phyloP scores from a whole-genome alignment of 345 rosid species.

The Odontarrhena argentea region DNA sequence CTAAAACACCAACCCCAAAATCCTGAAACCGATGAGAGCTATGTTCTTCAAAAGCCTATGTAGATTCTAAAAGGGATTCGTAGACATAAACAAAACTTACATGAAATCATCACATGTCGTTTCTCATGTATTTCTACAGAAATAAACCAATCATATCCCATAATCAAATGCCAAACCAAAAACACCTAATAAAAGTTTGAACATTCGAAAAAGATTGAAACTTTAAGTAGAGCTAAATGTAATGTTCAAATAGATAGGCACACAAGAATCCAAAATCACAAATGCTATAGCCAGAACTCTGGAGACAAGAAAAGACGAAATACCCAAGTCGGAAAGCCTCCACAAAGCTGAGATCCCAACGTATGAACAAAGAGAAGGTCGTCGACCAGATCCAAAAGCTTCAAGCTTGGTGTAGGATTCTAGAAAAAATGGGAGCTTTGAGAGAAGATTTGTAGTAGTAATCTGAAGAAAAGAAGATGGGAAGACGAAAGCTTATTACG shows the following conservation, averaged over 20 bases:
- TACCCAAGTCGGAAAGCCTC: not conserved
- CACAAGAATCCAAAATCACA: not conserved
- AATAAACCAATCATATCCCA: not conserved
- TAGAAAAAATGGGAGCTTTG: slow-evolving; percentile 9
- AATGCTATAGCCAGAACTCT: slow-evolving; percentile 1
- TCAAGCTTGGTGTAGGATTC: slow-evolving; percentile 5
- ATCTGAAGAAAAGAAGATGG: slow-evolving; percentile 13
- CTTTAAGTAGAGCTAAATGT: not conserved
- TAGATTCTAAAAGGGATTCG: no score
- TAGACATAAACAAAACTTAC: not conserved
- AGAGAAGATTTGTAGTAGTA: slow-evolving; percentile 6
- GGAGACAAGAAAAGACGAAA: not conserved
- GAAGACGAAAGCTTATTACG: slow-evolving; percentile 1
- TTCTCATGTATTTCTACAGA: not conserved
- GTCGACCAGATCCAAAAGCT: not conserved
- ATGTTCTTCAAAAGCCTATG: not conserved
- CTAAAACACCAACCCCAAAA: slow-evolving; percentile 10
- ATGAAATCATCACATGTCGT: not conserved
- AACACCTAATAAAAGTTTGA: not conserved
- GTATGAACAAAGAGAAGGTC: not conserved
- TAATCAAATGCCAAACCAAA: slow-evolving; percentile 11
- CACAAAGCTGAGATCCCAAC: slow-evolving; percentile 13
- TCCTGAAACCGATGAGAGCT: not conserved
- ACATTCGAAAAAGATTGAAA: not conserved
- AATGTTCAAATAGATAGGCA: slow-evolving; percentile 2